Evolutionary conservation across 2,329 filamentous ascomycete species (phyloP), one percentile per base, ranked within the genome.

Genomic region (Acephala macrosclerotiorum): DNA sequence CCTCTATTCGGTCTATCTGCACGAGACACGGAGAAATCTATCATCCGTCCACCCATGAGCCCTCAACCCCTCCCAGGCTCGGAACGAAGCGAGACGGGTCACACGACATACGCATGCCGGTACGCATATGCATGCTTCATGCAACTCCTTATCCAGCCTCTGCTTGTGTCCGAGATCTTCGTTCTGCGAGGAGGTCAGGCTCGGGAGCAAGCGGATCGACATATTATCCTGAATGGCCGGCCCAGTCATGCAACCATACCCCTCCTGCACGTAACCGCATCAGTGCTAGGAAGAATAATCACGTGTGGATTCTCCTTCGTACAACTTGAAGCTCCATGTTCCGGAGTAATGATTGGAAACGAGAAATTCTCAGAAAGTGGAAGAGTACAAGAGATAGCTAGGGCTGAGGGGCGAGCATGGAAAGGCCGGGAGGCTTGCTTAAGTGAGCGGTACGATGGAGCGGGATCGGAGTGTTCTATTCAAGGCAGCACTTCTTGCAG

Each of bases 201-300:
- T 53, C 49, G 49, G 49, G 29, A 53, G 49, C 26, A 53, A 53
- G 49, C 49, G 49, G 49, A 53, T 53, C 49, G n/a, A 25, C 45
- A n/a, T 20, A n/a, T 18, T 16, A 22, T 5, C 1, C 4, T 53
- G 12, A 16, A 33, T 33, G 29, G 29, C 9, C 29, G 9, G 4
- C 29, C 29, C 9, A 9, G 29, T 33, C 29, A 33, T 9, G 29
- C 29, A 7, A 1, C 9, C 6, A 22, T 16, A n/a, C 8, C 3
- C 3, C n/a, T 25, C 45, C 18, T 49, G 45, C 45, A 49, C 11
- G 45, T 49, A 49, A 11, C 45, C 45, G 45, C 20, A 25, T 26
- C 45, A 25, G 8, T 11, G 49, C 49, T 33, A 53, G 49, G 49
- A 18, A 14, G 18, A 16, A 16, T 53, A 6, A n/a, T 26, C 49